Evolutionary conservation across 768 basidiomycete species (phyloP).

Genomic region (Tylopilus felleus): DNA sequence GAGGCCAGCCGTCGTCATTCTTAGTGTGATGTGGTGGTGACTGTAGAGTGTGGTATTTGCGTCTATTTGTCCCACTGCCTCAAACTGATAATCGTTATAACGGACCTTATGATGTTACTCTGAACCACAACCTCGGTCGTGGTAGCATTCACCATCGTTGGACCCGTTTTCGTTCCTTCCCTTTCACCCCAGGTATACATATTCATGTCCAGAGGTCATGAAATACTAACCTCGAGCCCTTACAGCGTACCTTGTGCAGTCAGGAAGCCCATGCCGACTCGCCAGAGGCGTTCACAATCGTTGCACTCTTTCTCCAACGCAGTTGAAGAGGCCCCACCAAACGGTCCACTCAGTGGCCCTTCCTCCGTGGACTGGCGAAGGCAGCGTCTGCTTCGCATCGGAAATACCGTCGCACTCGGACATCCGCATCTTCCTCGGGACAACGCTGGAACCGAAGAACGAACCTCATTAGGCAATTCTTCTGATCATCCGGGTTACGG

Average conservation of each 20-base stretch:
- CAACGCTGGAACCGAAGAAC: slow-evolving; percentile 28
- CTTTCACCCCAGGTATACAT: not conserved
- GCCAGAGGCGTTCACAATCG: slow-evolving; percentile 17
- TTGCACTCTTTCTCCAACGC: slow-evolving; percentile 17
- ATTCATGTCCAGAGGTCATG: no score
- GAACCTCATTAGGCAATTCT: slow-evolving; percentile 33
- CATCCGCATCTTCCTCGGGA: slow-evolving; percentile 2
- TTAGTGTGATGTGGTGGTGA: slow-evolving; percentile 8
- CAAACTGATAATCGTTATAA: not conserved
- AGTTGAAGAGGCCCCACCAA: slow-evolving; percentile 14
- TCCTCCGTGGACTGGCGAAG: slow-evolving; percentile 60
- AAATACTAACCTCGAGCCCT: not conserved
- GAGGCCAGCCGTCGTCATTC: slow-evolving; percentile 55
- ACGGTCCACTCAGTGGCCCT: slow-evolving; percentile 45
- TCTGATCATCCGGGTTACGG: slow-evolving; percentile 50
- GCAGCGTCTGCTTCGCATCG: slow-evolving; percentile 56
- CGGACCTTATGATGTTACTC: not conserved
- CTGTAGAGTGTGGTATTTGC: slow-evolving; percentile 15
- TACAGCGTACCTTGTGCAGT: not conserved
- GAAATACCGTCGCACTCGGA: slow-evolving; percentile 18
- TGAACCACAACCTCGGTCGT: not conserved
- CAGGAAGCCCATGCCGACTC: slow-evolving; percentile 17
- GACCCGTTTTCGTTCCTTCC: not conserved
- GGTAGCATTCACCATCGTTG: not conserved
- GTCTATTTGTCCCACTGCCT: slow-evolving; percentile 12